phyloP scores from a whole-genome alignment of 73 alveolate genomes.

The Symbiodinium pilosum region DNA sequence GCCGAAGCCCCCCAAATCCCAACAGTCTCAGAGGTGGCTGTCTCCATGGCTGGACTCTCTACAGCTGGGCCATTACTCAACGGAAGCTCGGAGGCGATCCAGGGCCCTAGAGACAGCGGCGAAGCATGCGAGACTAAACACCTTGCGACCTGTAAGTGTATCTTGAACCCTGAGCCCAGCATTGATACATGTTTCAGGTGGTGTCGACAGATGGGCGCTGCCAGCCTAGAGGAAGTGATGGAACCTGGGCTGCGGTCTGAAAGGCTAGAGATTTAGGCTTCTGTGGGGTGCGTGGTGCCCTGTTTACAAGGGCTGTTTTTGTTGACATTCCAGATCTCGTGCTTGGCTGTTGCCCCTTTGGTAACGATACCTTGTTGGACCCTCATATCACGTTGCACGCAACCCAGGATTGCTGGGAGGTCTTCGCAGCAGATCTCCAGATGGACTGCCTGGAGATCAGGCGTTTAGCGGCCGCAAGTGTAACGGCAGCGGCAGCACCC shows the following conservation, averaged over 20 bases:
- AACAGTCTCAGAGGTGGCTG: too few relatives aligned
- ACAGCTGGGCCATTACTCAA: constrained; percentile 1
- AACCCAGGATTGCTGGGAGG: constrained; percentile 36
- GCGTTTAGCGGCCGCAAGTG: constrained; percentile 3
- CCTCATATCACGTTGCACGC: too few relatives aligned
- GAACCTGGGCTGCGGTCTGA: too few relatives aligned
- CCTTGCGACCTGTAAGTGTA: neutral
- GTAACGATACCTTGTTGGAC: too few relatives aligned
- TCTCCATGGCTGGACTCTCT: constrained; percentile 16
- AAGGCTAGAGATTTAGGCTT: too few relatives aligned
- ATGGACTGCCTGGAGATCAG: constrained; percentile 15
- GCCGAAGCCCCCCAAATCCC: too few relatives aligned
- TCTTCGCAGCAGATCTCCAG: constrained; percentile 44
- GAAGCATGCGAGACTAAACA: neutral
- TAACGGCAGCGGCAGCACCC: neutral
- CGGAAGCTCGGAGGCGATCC: neutral
- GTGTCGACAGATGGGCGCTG: constrained; percentile 22
- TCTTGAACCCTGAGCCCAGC: neutral
- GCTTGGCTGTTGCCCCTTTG: too few relatives aligned
- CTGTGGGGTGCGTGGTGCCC: too few relatives aligned
- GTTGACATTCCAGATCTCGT: too few relatives aligned
- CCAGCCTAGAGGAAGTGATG: neutral
- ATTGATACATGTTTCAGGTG: too few relatives aligned
- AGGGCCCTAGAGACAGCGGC: neutral
- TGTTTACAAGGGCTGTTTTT: too few relatives aligned